Evolutionary conservation across 2,329 filamentous ascomycete genomes (phyloP), one percentile per base, ranked within the genome.

Genomic region (Pseudogymnoascus destructans): DNA sequence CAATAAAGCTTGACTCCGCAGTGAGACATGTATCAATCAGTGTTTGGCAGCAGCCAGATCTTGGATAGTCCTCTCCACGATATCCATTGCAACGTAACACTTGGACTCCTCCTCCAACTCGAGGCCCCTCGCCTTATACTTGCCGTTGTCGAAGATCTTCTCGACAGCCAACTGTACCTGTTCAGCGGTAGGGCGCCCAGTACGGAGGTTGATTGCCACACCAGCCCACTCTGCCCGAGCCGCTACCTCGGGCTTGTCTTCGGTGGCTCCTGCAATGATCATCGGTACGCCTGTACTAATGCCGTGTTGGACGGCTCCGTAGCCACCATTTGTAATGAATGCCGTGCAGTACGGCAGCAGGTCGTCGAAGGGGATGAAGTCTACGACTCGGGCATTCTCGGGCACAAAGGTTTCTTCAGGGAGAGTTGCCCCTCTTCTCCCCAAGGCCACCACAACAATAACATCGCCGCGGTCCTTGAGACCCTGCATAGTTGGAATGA

Each of bases 291-390:
- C 72, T 17, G 65, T 62, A 3, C 61, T 59, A 3, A 73, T 62
- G 11, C 64, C 65, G 55, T 72, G 69, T 38, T 69, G 66, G 9
- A 72, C 66, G 3, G 66, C 68, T 19, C 70, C 70, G 57, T 71
- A 73, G 1, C 71, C 70, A 40, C 70, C 71, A 36, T 71, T 72
- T 0, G 68, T 69, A 19, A 73, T 64, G 35, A 72, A 68, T 0
- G 70, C 60, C 32, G 67, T 64, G 15, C 64, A 63, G 60, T 71
- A 56, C 11, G 66, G 67, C 1, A 73, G 64, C 3, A 73, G 54
- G 8, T 69, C 63, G 52, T 72, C 70, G 57, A 69, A 72, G 10
- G 71, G 69, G 15, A 73, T 66, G 57, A 66, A 73, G 46, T 71
- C 68, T n/a, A 64, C 67, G 5, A 71, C 68, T 23, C 69, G 62